phyloP scores from a whole-genome alignment of 139 green algal species.

The Trebouxia sp. region DNA sequence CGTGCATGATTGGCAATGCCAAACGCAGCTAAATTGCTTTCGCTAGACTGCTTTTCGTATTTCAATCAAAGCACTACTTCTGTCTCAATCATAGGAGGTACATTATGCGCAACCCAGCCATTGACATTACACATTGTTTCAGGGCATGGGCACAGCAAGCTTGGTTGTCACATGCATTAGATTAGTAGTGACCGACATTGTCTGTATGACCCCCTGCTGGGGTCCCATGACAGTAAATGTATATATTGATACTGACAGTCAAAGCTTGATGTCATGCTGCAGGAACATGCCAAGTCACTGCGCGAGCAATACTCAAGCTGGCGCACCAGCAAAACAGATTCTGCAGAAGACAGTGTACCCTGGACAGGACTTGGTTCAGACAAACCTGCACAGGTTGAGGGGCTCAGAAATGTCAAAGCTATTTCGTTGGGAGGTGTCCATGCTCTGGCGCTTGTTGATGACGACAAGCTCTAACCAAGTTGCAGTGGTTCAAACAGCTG shows the following conservation, averaged over 20 bases:
- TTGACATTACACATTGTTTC: too few relatives aligned
- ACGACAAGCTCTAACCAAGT: too few relatives aligned
- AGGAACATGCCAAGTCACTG: conserved; percentile 28
- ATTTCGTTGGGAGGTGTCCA: conserved; percentile 57
- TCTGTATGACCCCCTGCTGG: too few relatives aligned
- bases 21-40: too few relatives aligned
- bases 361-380: conserved; percentile 51
- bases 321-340: neutral
- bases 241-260: neutral
- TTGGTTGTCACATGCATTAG: too few relatives aligned
- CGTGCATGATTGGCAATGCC: too few relatives aligned
- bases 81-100: neutral
- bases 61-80: neutral
- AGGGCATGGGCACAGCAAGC: too few relatives aligned
- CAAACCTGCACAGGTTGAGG: conserved; percentile 39
- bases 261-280: neutral
- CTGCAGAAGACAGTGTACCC: conserved; percentile 23
- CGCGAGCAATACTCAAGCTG: neutral
- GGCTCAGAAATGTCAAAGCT: conserved; percentile 41
- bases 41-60: too few relatives aligned
- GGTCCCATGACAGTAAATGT: neutral
- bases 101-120: too few relatives aligned
- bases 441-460: conserved; percentile 41
- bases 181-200: too few relatives aligned
- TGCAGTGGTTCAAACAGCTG: too few relatives aligned